Percentiles rank a stretch among this genome's conserved stretches.
Conservation (phyloP, 2,329 filamentous ascomycete genomes). For the Lachnellula subtilissima region DNA sequence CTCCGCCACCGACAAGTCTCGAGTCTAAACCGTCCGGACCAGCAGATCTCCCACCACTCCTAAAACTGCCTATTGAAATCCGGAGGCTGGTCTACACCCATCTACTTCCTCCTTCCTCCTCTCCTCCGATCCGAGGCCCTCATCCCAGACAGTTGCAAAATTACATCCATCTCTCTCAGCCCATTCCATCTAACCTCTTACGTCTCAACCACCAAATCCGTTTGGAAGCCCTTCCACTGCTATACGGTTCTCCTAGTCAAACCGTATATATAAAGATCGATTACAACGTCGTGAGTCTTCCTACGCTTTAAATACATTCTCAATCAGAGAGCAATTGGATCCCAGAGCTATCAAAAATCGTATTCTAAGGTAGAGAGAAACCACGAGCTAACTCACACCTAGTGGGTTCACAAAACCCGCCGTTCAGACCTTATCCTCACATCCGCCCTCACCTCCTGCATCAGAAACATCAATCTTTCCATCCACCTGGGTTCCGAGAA, state of each 20-base stretch:
- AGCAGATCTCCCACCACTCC: conserved; percentile 11
- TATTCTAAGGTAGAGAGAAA: neutral
- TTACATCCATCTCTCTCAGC: conserved; percentile 22
- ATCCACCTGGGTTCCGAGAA: conserved; percentile 27
- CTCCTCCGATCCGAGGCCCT: conserved; percentile 20
- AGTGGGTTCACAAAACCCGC: conserved; percentile 25
- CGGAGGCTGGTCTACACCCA: conserved; percentile 21
- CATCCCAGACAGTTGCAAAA: conserved; percentile 28
- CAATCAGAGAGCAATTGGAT: no score
- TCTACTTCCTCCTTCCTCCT: conserved; percentile 11
- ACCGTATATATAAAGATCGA: conserved; percentile 20
- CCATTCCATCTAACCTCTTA: conserved; percentile 18
- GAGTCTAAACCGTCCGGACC: neutral
- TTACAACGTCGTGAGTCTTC: conserved; percentile 18
- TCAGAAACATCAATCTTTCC: conserved; percentile 22
- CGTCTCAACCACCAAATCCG: conserved; percentile 23
- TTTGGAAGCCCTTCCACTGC: conserved; percentile 23
- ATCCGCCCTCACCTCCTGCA: conserved; percentile 18
- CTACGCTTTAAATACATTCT: no score
- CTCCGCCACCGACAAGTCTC: conserved; percentile 1
- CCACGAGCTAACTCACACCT: neutral
- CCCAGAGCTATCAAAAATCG: no score
- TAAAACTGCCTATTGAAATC: conserved; percentile 24
- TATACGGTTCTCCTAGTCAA: conserved; percentile 23
- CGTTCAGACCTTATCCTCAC: conserved; percentile 22